These are phyloP conservation scores for Liquidambar formosana DNA, from an alignment of 164 flowering plant genomes.

Conservation along the genomic window DNA sequence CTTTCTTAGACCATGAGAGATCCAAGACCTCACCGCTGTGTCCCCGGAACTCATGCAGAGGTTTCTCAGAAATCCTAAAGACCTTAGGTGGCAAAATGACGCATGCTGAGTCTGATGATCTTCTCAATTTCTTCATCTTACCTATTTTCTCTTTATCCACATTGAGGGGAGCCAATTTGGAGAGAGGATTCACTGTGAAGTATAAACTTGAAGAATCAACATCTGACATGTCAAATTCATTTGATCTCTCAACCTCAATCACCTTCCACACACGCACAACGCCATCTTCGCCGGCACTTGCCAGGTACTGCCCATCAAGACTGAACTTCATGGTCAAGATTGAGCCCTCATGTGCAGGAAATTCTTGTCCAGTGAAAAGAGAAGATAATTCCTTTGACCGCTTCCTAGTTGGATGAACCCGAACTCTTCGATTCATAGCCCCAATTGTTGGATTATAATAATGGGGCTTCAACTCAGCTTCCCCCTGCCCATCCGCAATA, in stretches of 20 bases:
- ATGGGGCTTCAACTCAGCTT: slow-evolving; percentile 6
- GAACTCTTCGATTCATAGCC: slow-evolving; percentile 32
- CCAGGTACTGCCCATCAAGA: slow-evolving; percentile 66
- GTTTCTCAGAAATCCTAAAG: slow-evolving; percentile 60
- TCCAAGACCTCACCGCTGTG: slow-evolving; percentile 76
- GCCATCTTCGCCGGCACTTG: slow-evolving; percentile 82
- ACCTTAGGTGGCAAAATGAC: slow-evolving; percentile 61
- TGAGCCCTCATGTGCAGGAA: slow-evolving; percentile 69
- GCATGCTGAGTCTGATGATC: slow-evolving; percentile 51
- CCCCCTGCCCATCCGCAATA: slow-evolving; percentile 26
- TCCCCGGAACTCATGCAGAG: slow-evolving; percentile 72
- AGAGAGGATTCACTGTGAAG: slow-evolving; percentile 42
- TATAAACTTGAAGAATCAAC: slow-evolving; percentile 53
- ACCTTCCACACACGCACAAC: slow-evolving; percentile 78
- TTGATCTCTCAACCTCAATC: slow-evolving; percentile 48
- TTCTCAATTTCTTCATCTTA: slow-evolving; percentile 35
- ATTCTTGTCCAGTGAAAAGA: slow-evolving; percentile 59
- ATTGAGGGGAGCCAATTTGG: slow-evolving; percentile 41
- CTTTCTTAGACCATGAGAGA: slow-evolving; percentile 76
- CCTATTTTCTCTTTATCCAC: slow-evolving; percentile 36
- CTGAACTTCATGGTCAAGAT: slow-evolving; percentile 83
- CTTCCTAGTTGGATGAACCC: slow-evolving; percentile 44
- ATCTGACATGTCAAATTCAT: slow-evolving; percentile 34
- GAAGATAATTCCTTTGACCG: slow-evolving; percentile 65
- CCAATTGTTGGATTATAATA: slow-evolving; percentile 11